Evolutionary conservation across 768 basidiomycete species (phyloP).

Genomic region (Daedaleopsis sinensis): DNA sequence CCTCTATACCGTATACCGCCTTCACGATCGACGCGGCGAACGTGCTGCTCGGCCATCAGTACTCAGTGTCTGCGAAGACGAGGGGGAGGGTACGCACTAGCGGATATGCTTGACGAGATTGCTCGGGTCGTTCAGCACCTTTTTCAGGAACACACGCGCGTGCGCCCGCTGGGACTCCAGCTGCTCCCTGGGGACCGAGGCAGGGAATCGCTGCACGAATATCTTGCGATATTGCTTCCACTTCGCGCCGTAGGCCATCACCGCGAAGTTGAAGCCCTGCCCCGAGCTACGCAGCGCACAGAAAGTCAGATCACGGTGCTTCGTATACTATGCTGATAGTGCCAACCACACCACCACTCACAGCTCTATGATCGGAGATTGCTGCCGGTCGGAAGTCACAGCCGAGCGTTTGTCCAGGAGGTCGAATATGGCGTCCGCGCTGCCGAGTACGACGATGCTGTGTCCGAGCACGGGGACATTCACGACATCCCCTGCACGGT

Average conservation of each 20-base stretch:
- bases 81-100: background rate
- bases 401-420: slow-evolving; percentile 26
- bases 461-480: slow-evolving; percentile 20
- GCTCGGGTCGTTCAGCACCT: slow-evolving; percentile 5
- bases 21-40: slow-evolving; percentile 6
- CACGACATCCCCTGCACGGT: slow-evolving; percentile 20
- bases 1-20: slow-evolving; percentile 4
- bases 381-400: slow-evolving; percentile 24
- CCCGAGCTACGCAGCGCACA: too few species aligned
- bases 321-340: too few species aligned
- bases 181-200: too few species aligned
- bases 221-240: too few species aligned
- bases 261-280: too few species aligned
- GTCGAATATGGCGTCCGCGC: slow-evolving; percentile 12
- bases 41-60: background rate
- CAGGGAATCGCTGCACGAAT: too few species aligned
- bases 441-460: slow-evolving; percentile 19
- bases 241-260: too few species aligned
- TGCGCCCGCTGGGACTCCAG: background rate
- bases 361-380: slow-evolving; percentile 1
- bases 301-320: too few species aligned
- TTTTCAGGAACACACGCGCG: slow-evolving; percentile 8
- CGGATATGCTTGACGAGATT: background rate
- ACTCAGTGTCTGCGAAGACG: too few species aligned
- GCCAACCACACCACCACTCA: too few species aligned